Percentiles rank a stretch among this genome's conserved stretches.
Conservation (phyloP, 1,139 yeast species). For the Suhomyces terraborum region DNA sequence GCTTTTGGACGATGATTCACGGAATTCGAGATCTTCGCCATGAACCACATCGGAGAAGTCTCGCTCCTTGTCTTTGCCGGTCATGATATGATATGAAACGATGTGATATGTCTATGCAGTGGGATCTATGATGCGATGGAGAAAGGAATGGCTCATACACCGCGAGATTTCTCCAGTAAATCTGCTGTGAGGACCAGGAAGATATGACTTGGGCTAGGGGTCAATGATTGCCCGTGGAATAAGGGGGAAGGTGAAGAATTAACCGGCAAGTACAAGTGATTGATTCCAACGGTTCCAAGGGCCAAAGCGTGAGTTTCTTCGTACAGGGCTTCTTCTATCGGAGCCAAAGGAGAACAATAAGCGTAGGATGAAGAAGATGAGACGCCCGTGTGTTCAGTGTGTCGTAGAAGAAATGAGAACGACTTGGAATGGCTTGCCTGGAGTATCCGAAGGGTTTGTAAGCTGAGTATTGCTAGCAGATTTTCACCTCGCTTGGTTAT, state of each 20-base stretch:
- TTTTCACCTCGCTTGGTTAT: conserved; percentile 7
- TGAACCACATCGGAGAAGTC: conserved; percentile 44
- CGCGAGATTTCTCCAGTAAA: conserved; percentile 4
- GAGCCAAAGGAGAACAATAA: background rate
- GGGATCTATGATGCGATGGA: conserved; percentile 3
- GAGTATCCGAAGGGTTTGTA: conserved; percentile 2
- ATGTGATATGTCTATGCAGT: background rate
- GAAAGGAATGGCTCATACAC: background rate
- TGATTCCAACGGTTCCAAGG: background rate
- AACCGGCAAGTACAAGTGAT: background rate
- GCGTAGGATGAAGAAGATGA: background rate
- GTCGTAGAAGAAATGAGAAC: background rate
- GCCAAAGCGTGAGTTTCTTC: background rate
- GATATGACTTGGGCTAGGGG: background rate
- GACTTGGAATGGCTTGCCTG: background rate
- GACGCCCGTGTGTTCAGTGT: background rate
- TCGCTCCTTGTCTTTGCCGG: conserved; percentile 8
- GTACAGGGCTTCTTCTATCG: background rate
- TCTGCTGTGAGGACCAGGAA: background rate
- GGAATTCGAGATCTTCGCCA: conserved; percentile 44
- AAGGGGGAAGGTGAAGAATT: no score
- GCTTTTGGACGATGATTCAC: conserved; percentile 23
- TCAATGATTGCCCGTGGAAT: no score
- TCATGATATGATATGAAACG: no score
- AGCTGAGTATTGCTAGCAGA: background rate